These are phyloP conservation scores for Cryptococcus jaspeensis DNA, from an alignment of 1,284 basidiomycete genomes.

Conservation along the genomic window DNA sequence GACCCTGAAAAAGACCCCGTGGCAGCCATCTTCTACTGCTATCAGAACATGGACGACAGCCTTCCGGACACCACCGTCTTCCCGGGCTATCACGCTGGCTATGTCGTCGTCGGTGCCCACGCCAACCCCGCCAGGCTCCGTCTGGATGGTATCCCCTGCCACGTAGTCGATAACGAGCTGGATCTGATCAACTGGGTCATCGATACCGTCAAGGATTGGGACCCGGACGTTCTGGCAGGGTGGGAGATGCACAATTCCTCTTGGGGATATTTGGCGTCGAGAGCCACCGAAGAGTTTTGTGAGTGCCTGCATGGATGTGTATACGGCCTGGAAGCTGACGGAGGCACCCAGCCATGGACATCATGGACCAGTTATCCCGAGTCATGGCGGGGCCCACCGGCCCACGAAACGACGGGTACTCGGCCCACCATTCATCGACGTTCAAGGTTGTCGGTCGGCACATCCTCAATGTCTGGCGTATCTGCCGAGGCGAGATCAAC, in stretches of 20 bases:
- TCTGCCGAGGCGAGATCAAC: conserved; percentile 81
- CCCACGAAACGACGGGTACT: conserved; percentile 66
- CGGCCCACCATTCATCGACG: conserved; percentile 70
- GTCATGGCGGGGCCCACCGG: conserved; percentile 57
- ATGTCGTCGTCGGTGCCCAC: conserved; percentile 59
- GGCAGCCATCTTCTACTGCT: conserved; percentile 67
- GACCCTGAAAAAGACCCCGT: conserved; percentile 71
- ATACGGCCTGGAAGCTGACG: background rate
- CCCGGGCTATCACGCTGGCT: conserved; percentile 57
- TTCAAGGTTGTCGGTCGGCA: conserved; percentile 86
- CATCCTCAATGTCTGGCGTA: conserved; percentile 87
- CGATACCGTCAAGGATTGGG: conserved; percentile 72
- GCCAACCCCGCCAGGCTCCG: conserved; percentile 19
- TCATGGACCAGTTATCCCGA: conserved; percentile 67
- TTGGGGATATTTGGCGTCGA: conserved; percentile 85
- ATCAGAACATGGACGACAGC: conserved; percentile 60
- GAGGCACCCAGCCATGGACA: conserved; percentile 59
- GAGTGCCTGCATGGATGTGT: conserved; percentile 17
- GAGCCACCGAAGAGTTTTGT: conserved; percentile 65
- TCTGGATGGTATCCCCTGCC: conserved; percentile 55
- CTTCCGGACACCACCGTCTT: conserved; percentile 50
- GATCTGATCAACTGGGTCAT: conserved; percentile 78
- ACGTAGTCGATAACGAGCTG: conserved; percentile 68
- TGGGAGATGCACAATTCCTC: conserved; percentile 87
- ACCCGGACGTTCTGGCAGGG: conserved; percentile 88